Evolutionary conservation across 352 stramenopile species (phyloP), one percentile per base, ranked within the genome.

Genomic region (Bremia lactucae): DNA sequence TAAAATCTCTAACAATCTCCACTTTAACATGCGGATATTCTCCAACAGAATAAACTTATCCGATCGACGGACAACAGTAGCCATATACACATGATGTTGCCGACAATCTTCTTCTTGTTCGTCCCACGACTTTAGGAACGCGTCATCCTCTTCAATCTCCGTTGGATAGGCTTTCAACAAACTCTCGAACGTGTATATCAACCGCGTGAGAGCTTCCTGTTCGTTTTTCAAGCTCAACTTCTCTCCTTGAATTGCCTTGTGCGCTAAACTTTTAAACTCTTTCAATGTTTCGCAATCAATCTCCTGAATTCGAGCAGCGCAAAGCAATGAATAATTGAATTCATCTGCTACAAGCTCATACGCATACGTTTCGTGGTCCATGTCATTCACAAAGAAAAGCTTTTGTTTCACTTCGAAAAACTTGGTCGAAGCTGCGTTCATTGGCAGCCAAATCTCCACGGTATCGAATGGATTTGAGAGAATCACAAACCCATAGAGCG

Each of bases 401-500:
- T 44, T 40, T 4, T 62, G 60, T 39, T 87, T 86, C 24, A 59
- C 59, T 2, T 72, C 22, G 20, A 64, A 86, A 6, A 65, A 42
- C 3, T 54, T 57, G 4, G 68, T 70, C 6, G 65, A 67, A 2
- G 28, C 40, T 42, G 69, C 44, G 33, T 79, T 58, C 72, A 87
- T 85, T 0, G 71, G 72, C 19, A 86, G 36, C 72, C 73, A 87
- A 38, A 87, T 51, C 8, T 90, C 78, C 23, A 90, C 61, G 11
- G 72, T 62, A 39, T 90, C 75, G 41, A 72, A 83, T 31, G 65
- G 60, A 47, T 91, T 87, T 9, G 62, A 53, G 0, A 67, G 51
- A 20, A 87, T 46, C 26, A 91, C 72, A 24, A 91, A 91, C 14
- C 78, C 78, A 28, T 91, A 91, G 46, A 91, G 48, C 15, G 75